Conservation (phyloP, 75 land plant genomes). For the Pinus taeda region DNA sequence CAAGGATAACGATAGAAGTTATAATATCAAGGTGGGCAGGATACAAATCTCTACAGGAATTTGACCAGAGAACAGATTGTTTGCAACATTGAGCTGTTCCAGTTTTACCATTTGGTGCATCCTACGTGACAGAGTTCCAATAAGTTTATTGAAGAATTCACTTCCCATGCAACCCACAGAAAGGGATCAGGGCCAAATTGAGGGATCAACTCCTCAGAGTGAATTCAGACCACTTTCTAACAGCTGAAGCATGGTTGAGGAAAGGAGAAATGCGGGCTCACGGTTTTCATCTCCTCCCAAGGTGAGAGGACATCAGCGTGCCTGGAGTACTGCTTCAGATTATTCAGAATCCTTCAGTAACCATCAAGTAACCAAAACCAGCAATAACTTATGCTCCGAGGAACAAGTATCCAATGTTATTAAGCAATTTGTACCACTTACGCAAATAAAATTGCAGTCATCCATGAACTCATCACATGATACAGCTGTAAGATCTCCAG, state of each 20-base stretch:
- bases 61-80: no score
- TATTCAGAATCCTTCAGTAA: background rate
- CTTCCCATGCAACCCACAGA: no score
- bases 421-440: conserved; percentile 1
- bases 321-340: background rate
- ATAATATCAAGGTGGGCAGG: no score
- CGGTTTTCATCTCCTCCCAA: background rate
- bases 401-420: background rate
- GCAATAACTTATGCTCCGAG: background rate
- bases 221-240: background rate
- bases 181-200: background rate
- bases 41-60: no score
- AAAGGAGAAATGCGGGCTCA: background rate
- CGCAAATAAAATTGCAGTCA: background rate
- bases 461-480: background rate
- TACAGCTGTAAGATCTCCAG: background rate
- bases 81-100: no score
- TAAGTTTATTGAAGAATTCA: no score
- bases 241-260: background rate
- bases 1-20: no score
- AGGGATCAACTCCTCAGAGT: conserved; percentile 4
- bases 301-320: background rate
- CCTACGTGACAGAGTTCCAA: no score
- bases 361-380: background rate
- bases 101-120: no score